Conservation (phyloP, 805 yeast species). For the Wickerhamia fluorescens region DNA sequence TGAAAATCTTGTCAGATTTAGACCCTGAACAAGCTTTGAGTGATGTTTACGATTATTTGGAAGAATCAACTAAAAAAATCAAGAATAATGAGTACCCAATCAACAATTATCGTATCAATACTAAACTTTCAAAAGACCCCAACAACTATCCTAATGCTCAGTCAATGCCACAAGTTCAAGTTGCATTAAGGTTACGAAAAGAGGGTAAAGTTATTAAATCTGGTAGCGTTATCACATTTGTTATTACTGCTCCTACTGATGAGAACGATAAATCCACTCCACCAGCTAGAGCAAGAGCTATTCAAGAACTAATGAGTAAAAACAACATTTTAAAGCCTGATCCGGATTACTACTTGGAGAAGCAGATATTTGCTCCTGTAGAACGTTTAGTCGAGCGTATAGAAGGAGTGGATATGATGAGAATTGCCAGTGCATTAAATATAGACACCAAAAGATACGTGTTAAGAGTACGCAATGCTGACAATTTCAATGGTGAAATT, state of each 20-base stretch:
- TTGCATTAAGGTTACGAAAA: slow-evolving; percentile 73
- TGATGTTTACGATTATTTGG: slow-evolving; percentile 67
- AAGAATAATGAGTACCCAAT: slow-evolving; percentile 55
- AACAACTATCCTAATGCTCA: slow-evolving; percentile 73
- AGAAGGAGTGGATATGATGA: slow-evolving; percentile 76
- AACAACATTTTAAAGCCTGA: slow-evolving; percentile 57
- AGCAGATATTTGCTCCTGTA: slow-evolving; percentile 86
- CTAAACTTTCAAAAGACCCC: slow-evolving; percentile 88
- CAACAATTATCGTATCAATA: slow-evolving; percentile 71
- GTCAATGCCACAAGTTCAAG: slow-evolving; percentile 75
- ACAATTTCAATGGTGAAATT: slow-evolving; percentile 31
- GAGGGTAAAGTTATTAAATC: slow-evolving; percentile 84
- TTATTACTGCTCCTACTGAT: slow-evolving; percentile 45
- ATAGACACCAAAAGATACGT: slow-evolving; percentile 63
- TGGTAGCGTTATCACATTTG: slow-evolving; percentile 83
- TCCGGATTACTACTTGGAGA: slow-evolving; percentile 69
- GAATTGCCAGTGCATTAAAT: slow-evolving; percentile 73
- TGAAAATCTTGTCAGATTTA: slow-evolving; percentile 60
- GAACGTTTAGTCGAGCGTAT: slow-evolving; percentile 80
- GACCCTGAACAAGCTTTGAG: slow-evolving; percentile 73
- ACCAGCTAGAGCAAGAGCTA: slow-evolving; percentile 80
- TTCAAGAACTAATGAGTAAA: slow-evolving; percentile 60
- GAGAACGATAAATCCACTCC: slow-evolving; percentile 36
- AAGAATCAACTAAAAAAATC: slow-evolving; percentile 49
- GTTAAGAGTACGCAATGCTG: slow-evolving; percentile 34